Percentiles rank a stretch among this genome's conserved stretches.
Evolutionary conservation across 176 grass and related monocot species (phyloP).

Genomic region (Triticum turgidum): DNA sequence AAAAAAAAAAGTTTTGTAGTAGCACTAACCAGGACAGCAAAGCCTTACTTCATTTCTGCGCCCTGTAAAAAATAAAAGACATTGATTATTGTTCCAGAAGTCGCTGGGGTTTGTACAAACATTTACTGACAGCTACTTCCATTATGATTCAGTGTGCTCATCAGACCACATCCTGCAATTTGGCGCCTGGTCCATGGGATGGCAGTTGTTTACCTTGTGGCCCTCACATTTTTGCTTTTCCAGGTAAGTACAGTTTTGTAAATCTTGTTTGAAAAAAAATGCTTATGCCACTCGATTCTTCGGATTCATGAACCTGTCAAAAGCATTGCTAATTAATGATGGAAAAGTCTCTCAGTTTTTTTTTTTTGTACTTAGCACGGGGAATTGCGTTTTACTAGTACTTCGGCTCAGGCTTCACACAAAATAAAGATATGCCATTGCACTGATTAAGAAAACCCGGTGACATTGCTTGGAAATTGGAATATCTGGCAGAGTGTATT

Average conservation of each 20-base stretch:
- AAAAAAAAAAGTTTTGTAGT: neutral
- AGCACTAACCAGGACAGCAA: neutral
- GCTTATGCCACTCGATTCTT: neutral
- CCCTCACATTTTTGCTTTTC: slow-evolving; percentile 99
- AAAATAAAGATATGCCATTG: neutral
- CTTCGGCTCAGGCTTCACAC: neutral
- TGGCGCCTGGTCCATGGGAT: slow-evolving; percentile 98
- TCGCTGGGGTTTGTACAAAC: neutral
- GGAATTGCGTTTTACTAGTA: neutral
- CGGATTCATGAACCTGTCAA: neutral
- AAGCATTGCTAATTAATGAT: neutral
- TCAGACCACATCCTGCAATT: slow-evolving; percentile 97
- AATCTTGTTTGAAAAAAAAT: slow-evolving; percentile 4
- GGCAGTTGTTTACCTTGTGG: slow-evolving; percentile 92
- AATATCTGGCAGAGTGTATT: neutral
- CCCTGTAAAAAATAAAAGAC: no score
- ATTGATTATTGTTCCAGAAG: neutral
- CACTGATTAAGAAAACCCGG: neutral
- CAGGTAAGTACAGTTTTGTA: slow-evolving; percentile 55
- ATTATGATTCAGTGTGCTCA: slow-evolving; percentile 73
- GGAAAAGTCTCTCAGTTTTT: neutral
- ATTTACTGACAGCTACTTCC: slow-evolving; percentile 31
- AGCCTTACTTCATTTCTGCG: neutral
- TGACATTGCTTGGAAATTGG: neutral
- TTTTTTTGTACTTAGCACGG: neutral